Percentiles rank a stretch among this genome's conserved stretches.
Evolutionary conservation across 2,329 filamentous ascomycete species (phyloP).

Genomic region (Neonectria faginata): DNA sequence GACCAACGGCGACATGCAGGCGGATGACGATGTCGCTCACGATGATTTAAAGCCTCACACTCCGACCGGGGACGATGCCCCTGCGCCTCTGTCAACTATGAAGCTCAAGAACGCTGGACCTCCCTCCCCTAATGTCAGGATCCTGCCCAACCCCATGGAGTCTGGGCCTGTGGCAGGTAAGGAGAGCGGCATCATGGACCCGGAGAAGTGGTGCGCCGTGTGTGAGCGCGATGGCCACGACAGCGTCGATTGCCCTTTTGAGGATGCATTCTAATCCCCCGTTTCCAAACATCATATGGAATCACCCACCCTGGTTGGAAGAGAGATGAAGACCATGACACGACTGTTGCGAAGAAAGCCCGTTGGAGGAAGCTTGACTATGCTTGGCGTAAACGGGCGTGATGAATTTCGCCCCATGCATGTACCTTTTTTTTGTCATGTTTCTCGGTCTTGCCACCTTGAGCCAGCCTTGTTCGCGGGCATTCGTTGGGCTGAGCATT

Average conservation of each 20-base stretch:
- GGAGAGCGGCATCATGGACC: conserved; percentile 81
- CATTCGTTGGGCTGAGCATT: conserved; percentile 47
- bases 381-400: conserved; percentile 43
- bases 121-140: conserved; percentile 57
- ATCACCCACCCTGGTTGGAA: conserved; percentile 23
- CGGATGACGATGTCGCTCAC: conserved; percentile 50
- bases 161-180: conserved; percentile 80
- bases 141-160: conserved; percentile 72
- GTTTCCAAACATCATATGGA: conserved; percentile 27
- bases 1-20: conserved; percentile 47
- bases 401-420: conserved; percentile 43
- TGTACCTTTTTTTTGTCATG: conserved; percentile 32
- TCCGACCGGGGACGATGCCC: conserved; percentile 61
- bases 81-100: conserved; percentile 67
- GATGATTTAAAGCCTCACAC: conserved; percentile 56
- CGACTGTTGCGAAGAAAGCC: conserved; percentile 23
- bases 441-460: conserved; percentile 32
- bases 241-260: conserved; percentile 93
- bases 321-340: conserved; percentile 36
- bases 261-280: conserved; percentile 75
- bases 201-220: conserved; percentile 94
- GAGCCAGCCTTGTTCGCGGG: conserved; percentile 36
- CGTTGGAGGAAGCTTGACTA: conserved; percentile 30
- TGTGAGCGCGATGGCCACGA: conserved; percentile 97
- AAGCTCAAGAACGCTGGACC: conserved; percentile 57